A percentile compares a stretch with the other conserved stretches of the same genome.
Conservation (phyloP, 768 basidiomycete species). For the Rhizopogon vinicolor region DNA sequence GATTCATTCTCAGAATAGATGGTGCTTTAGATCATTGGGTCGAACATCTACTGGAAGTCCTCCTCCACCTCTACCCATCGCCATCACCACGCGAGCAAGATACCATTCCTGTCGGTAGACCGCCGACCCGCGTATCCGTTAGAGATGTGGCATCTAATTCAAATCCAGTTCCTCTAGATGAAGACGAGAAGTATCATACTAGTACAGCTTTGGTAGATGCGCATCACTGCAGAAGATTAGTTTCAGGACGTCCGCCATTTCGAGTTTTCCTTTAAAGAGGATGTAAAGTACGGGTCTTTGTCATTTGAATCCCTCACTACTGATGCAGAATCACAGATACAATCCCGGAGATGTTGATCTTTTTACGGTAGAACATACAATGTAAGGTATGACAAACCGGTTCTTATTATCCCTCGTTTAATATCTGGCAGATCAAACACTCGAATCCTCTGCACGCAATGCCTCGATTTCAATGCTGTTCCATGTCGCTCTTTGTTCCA, state of each 20-base stretch:
- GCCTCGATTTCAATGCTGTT: conserved; percentile 81
- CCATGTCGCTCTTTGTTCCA: conserved; percentile 90
- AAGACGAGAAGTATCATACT: conserved; percentile 37
- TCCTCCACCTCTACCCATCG: conserved; percentile 50
- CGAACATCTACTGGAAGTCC: conserved; percentile 37
- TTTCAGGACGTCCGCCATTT: conserved; percentile 92
- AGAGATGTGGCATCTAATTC: not conserved
- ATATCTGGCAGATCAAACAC: conserved; percentile 44
- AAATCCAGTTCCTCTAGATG: conserved; percentile 29
- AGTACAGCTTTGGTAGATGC: conserved; percentile 41
- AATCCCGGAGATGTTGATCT: conserved; percentile 78
- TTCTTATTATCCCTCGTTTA: not conserved
- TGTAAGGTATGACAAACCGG: conserved; percentile 28
- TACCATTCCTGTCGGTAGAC: conserved; percentile 5
- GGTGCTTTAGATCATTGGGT: conserved; percentile 73
- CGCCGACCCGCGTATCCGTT: conserved; percentile 26
- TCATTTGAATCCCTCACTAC: not conserved
- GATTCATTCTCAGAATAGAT: conserved; percentile 48
- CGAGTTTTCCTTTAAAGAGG: conserved; percentile 66
- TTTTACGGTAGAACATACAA: conserved; percentile 31
- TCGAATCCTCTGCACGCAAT: conserved; percentile 63
- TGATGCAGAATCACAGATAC: conserved; percentile 43
- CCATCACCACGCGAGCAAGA: conserved; percentile 8
- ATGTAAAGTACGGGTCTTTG: conserved; percentile 48
- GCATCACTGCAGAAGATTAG: conserved; percentile 81